Evolutionary conservation across 2,329 filamentous ascomycete genomes (phyloP).

Genomic region (Penicillium sp.): DNA sequence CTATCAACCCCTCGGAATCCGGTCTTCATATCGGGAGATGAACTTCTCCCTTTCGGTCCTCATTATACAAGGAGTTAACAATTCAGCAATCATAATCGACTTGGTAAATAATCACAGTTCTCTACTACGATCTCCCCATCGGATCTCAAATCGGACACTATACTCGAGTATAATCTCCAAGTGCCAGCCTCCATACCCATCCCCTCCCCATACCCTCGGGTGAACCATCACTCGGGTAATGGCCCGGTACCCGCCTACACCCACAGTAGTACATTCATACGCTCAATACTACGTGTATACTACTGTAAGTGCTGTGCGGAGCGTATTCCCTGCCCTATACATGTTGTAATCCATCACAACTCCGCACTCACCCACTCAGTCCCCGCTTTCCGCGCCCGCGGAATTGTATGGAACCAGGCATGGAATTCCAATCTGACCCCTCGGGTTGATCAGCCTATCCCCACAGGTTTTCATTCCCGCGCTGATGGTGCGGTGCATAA

Average conservation of each 20-base stretch:
- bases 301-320: not conserved
- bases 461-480: no score
- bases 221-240: slow-evolving; percentile 26
- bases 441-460: not conserved
- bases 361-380: not conserved
- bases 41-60: not conserved
- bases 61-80: not conserved
- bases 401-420: not conserved
- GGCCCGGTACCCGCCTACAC: slow-evolving; percentile 25
- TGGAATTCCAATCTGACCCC: not conserved
- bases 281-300: no score
- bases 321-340: not conserved
- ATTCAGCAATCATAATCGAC: not conserved
- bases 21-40: slow-evolving; percentile 1
- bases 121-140: not conserved
- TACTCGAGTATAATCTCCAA: not conserved
- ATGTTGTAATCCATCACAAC: not conserved
- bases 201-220: slow-evolving; percentile 5
- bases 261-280: not conserved
- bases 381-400: slow-evolving; percentile 8
- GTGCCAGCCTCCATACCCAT: slow-evolving; percentile 11
- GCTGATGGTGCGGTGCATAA: not conserved
- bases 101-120: not conserved
- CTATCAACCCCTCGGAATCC: not conserved
- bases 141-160: no score